Evolutionary conservation across 2,329 filamentous ascomycete genomes (phyloP).

Genomic region (Botrytis fabae): DNA sequence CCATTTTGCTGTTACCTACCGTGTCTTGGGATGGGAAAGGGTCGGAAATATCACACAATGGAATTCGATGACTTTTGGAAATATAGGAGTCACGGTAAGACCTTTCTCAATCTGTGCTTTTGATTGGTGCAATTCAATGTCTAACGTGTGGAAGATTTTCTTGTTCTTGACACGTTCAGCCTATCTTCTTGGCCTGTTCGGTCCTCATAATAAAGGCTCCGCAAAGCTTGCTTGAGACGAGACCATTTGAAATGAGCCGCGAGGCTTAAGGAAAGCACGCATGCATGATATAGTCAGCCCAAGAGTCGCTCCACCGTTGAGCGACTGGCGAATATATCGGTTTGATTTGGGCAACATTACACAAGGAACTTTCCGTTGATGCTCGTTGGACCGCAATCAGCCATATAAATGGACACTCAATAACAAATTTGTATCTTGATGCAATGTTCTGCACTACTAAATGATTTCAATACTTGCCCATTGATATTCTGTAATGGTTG

Average conservation of each 20-base stretch:
- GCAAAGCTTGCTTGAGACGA: constrained; percentile 1
- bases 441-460: not conserved
- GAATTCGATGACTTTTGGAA: constrained; percentile 74
- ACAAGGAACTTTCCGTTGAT: not conserved
- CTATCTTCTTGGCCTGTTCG: constrained; percentile 62
- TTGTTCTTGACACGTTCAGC: constrained; percentile 57
- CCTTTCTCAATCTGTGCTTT: not conserved
- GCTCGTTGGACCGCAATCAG: not conserved
- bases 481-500: not conserved
- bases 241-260: not conserved
- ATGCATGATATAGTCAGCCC: not conserved
- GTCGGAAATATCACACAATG: constrained; percentile 57
- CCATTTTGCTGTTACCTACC: constrained; percentile 63
- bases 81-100: constrained; percentile 63
- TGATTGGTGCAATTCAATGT: not conserved
- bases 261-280: not conserved
- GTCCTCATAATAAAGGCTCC: constrained; percentile 42
- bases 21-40: constrained; percentile 56
- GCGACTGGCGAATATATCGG: not conserved
- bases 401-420: not conserved
- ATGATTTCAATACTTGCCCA: not conserved
- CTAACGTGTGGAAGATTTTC: constrained; percentile 45
- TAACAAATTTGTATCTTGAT: not conserved
- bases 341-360: not conserved
- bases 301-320: not conserved